These are phyloP conservation scores for Alternaria infectoria DNA, from an alignment of 2,329 filamentous ascomycete species.

Conservation along the genomic window DNA sequence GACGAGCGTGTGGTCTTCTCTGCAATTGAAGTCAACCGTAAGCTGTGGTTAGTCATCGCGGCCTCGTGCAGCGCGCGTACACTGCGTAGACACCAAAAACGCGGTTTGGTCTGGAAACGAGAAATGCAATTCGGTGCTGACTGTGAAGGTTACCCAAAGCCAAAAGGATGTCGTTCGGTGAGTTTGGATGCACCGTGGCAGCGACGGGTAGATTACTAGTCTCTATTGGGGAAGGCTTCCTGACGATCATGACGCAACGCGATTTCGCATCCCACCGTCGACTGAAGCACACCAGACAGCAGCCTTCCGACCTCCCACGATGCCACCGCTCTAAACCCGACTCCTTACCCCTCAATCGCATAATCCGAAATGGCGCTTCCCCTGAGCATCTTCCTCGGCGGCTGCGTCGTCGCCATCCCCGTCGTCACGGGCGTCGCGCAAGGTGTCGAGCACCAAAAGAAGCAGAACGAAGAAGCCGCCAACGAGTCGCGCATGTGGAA, in stretches of 20 bases:
- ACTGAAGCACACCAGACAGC: no score
- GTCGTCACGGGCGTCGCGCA: constrained; percentile 59
- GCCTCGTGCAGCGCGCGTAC: neutral
- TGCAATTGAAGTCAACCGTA: neutral
- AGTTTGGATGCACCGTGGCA: neutral
- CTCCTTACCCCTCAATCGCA: neutral
- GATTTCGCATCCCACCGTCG: neutral
- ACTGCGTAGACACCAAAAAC: fast-evolving
- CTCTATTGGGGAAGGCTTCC: no score
- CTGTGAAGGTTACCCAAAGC: neutral
- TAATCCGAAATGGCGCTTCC: constrained; percentile 25
- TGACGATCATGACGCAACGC: neutral
- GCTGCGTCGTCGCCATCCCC: constrained; percentile 53
- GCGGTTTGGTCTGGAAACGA: neutral
- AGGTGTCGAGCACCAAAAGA: constrained; percentile 57
- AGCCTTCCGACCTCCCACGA: neutral
- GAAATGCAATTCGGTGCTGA: neutral
- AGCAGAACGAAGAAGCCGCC: constrained; percentile 57
- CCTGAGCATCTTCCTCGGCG: constrained; percentile 47
- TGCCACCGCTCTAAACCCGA: neutral
- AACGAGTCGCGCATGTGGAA: constrained; percentile 58
- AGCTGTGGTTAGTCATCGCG: neutral
- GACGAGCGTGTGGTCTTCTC: neutral
- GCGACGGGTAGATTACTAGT: neutral
- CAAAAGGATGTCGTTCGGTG: neutral